Evolutionary conservation across 768 basidiomycete genomes (phyloP).

Genomic region (Suillus subaureus): DNA sequence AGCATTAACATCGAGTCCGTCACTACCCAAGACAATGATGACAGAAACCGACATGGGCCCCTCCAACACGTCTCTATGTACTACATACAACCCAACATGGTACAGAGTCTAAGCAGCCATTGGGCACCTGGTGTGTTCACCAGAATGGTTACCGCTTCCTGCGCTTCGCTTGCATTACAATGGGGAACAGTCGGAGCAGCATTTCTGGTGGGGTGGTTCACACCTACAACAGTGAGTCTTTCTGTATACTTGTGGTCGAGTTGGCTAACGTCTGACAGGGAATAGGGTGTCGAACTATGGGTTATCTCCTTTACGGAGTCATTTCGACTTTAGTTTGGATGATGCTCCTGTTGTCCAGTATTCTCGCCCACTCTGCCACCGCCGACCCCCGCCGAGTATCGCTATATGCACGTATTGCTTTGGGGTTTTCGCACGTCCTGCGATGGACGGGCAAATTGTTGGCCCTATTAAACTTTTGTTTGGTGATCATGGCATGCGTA

Average conservation of each 20-base stretch:
- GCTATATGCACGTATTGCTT: constrained; percentile 6
- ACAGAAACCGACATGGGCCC: constrained; percentile 6
- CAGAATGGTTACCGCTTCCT: constrained; percentile 24
- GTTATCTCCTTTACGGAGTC: constrained; percentile 24
- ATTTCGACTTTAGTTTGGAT: constrained; percentile 24
- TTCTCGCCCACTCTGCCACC: constrained; percentile 3
- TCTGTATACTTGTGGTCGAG: not conserved
- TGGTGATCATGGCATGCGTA: constrained; percentile 19
- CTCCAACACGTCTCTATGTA: constrained; percentile 10
- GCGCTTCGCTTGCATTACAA: constrained; percentile 23
- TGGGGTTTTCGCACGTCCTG: constrained; percentile 9
- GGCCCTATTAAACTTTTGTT: constrained; percentile 20
- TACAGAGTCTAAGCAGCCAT: constrained; percentile 6
- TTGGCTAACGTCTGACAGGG: constrained; percentile 3
- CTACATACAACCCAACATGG: constrained; percentile 3
- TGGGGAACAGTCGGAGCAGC: constrained; percentile 30
- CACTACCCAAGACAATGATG: not conserved
- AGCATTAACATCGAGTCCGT: not conserved
- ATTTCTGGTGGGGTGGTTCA: constrained; percentile 23
- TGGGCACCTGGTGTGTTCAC: constrained; percentile 21
- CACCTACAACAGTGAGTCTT: constrained; percentile 22
- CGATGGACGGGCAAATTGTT: constrained; percentile 20
- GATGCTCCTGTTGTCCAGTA: constrained; percentile 19
- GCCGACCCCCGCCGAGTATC: not conserved
- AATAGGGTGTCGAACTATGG: constrained; percentile 24